Evolutionary conservation across 1,139 yeast genomes (phyloP).

Genomic region (Keqinozyma sinolaborantium): DNA sequence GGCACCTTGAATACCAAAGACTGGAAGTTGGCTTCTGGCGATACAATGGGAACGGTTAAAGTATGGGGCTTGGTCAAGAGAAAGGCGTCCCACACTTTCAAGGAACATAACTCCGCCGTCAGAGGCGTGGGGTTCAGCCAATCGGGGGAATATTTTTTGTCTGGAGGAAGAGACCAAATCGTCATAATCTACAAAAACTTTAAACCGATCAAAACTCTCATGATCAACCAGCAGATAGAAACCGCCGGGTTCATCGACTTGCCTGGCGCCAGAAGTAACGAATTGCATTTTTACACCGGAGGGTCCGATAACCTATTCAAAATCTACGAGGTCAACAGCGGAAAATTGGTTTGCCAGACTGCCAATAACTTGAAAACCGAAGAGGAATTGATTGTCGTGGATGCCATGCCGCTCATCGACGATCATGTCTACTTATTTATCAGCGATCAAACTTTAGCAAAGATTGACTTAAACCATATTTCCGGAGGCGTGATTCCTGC

Average conservation of each 20-base stretch:
- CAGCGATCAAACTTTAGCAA: slow-evolving; percentile 81
- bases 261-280: slow-evolving; percentile 12
- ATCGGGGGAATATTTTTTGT: slow-evolving; percentile 54
- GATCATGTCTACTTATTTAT: slow-evolving; percentile 42
- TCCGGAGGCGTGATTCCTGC: slow-evolving; percentile 33
- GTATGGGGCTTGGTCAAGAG: slow-evolving; percentile 90
- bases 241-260: slow-evolving; percentile 61
- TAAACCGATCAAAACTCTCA: slow-evolving; percentile 62
- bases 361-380: slow-evolving; percentile 48
- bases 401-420: slow-evolving; percentile 37
- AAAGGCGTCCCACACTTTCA: slow-evolving; percentile 57
- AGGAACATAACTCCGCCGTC: slow-evolving; percentile 81
- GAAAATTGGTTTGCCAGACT: slow-evolving; percentile 43
- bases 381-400: slow-evolving; percentile 69
- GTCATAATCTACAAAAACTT: slow-evolving; percentile 59
- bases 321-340: slow-evolving; percentile 50
- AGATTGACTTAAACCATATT: slow-evolving; percentile 36
- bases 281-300: slow-evolving; percentile 56
- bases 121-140: slow-evolving; percentile 72
- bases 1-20: slow-evolving; percentile 67
- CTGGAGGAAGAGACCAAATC: slow-evolving; percentile 90
- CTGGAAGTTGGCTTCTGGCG: slow-evolving; percentile 86
- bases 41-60: slow-evolving; percentile 80
- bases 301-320: slow-evolving; percentile 72
- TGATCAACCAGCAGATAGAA: slow-evolving; percentile 79